Evolutionary conservation across 2,329 filamentous ascomycete genomes (phyloP), one percentile per base, ranked within the genome.

Genomic region (Alternaria angustiovoidea): DNA sequence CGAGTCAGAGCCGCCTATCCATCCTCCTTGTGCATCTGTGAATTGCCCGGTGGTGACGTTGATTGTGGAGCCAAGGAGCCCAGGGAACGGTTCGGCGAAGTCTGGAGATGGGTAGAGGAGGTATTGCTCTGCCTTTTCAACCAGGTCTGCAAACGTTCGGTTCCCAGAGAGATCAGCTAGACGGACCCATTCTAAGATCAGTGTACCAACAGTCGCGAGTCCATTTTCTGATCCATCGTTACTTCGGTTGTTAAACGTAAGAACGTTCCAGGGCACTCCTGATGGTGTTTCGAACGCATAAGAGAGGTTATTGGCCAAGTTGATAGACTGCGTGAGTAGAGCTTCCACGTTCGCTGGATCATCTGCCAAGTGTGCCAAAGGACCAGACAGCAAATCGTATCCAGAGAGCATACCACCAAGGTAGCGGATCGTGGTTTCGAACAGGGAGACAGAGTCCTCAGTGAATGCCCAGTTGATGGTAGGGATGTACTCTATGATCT

Each of bases 401-500:
- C 84, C 91, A 2, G 93, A 91, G 8, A 97, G 74, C 69, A 97
- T 83, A 16, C 93, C 93, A 9, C 87, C 93, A 1, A 97, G 81
- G 71, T 96, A 96, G 28, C 93, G 89, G 72, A 97, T 96, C 0
- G 92, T 97, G 0, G 92, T 96, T 79, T 97, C 93, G 71, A 97
- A 97, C 7, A 97, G 79, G 38, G 90, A 94, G 49, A 96, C 88
- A 9, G 82, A 78, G 1, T 63, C 64, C 0, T 61, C 11, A 3
- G 89, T 91, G 11, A 83, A 81, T 42, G 85, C 85, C 72, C 92
- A 96, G 77, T 96, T 83, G 70, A 96, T 89, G 0, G 79, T 86
- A 0, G 87, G 85, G 46, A 96, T 86, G 73, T 89, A 89, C 6
- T 89, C 82, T 20, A 96, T 78, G 64, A 96, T 93, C 54, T 88